Conservation (phyloP, 208 protist species). For the Histomonas meleagridis region DNA sequence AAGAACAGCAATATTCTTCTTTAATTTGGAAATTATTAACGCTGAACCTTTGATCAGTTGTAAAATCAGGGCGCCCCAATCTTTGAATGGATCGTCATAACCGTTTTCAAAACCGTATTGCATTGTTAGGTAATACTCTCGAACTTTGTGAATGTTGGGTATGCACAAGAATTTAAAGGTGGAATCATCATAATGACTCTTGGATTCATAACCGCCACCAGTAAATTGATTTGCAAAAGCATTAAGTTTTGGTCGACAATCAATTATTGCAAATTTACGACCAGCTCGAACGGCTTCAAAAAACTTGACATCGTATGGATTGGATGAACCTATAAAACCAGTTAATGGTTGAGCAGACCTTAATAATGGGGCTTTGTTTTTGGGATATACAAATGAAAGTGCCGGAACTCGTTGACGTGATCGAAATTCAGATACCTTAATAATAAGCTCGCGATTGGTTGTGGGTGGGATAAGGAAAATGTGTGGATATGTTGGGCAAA, state of each 20-base stretch:
- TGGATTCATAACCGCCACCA: conserved; percentile 40
- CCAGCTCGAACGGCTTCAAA: neutral
- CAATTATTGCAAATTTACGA: neutral
- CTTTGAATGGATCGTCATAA: neutral
- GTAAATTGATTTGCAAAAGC: conserved; percentile 37
- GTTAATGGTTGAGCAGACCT: neutral
- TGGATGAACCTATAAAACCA: neutral
- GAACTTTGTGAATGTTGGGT: conserved; percentile 41
- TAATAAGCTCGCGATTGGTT: neutral
- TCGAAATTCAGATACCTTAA: neutral
- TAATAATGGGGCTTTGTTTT: neutral
- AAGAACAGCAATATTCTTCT: conserved; percentile 40
- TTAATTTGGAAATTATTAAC: neutral
- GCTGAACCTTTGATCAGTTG: neutral
- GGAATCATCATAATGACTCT: neutral
- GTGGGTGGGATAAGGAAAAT: neutral
- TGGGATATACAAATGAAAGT: neutral
- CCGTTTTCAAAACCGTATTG: neutral
- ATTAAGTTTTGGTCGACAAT: conserved; percentile 40
- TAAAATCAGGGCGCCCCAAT: neutral
- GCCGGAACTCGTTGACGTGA: neutral
- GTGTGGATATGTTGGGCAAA: neutral
- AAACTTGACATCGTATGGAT: neutral
- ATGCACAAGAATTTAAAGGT: conserved; percentile 35
- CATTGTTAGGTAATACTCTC: neutral